Base-by-base conservation (phyloP, 106 monocot genomes). In the Agapanthus africanus region DNA sequence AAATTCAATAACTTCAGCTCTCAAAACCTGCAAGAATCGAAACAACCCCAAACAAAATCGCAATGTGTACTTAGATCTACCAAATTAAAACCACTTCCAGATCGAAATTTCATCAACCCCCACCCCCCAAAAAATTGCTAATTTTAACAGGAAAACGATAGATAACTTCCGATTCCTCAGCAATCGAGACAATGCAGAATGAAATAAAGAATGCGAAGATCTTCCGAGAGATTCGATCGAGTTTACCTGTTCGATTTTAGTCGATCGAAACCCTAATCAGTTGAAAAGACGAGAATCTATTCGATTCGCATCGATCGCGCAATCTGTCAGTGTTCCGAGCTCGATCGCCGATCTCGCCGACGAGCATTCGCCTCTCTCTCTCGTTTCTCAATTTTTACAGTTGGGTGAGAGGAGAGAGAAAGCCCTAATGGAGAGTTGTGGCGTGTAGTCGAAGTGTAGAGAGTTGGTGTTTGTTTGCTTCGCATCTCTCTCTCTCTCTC, bases 11-110 rank as follows among this genome's bases (percentile, higher is more conserved):
- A 52, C 51, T 21, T 30, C 13, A 47, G 11, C 19, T 6, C 50
- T 54, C 39, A 67, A 68, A 69, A 7, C 75, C 75, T 68, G 61
- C 75, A 61, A 62, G n/a, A 57, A 66, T 40, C 22, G 26, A 54
- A 66, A 15, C 40, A 64, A 30, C 33, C 33, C 25, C 23, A 2
- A 4, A 39, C 3, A 46, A 67, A 75, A 2, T 30, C 68, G 9
- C 13, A 2, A 41, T 67, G 32, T n/a, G 39, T 19, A 42, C 41
- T 40, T 67, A 68, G 75, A 75, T 75, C 75, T 61, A 75, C 23
- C 57, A 49, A 75, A 33, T 66, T 22, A 59, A 59, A 34, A 14
- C n/a, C 22, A 59, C 10, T 37, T 54, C 50, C 54, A 54, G 39
- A 30, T 40, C 44, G 19, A 73, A 54, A 49, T 66, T n/a, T n/a